These are phyloP conservation scores for Penicillium steckii DNA, from an alignment of 495 filamentous ascomycete genomes.

Conservation along the genomic window DNA sequence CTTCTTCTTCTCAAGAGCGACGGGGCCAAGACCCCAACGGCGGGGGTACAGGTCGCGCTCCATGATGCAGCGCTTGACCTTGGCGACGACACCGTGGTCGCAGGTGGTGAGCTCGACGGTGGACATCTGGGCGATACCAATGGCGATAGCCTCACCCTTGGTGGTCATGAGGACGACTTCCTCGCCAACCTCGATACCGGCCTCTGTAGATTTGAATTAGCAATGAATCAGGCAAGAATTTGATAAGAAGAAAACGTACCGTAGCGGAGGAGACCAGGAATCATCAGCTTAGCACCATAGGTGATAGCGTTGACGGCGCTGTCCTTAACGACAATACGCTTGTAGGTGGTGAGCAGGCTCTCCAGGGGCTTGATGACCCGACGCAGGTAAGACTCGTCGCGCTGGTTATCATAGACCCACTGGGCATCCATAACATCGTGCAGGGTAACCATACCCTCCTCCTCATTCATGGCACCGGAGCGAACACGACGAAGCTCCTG, in stretches of 20 bases:
- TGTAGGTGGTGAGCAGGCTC: slow-evolving; percentile 85
- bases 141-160: slow-evolving; percentile 96
- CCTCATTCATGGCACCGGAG: slow-evolving; percentile 91
- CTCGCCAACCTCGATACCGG: slow-evolving; percentile 81
- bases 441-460: slow-evolving; percentile 81
- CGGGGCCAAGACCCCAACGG: slow-evolving; percentile 90
- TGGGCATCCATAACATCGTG: slow-evolving; percentile 96
- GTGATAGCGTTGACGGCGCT: slow-evolving; percentile 93
- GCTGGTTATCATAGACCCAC: slow-evolving; percentile 87
- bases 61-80: slow-evolving; percentile 98
- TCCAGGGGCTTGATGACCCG: slow-evolving; percentile 88
- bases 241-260: slow-evolving; percentile 47
- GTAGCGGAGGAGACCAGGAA: slow-evolving; percentile 88
- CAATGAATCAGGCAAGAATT: neutral
- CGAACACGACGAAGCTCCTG: slow-evolving; percentile 94
- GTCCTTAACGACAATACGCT: slow-evolving; percentile 96
- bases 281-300: slow-evolving; percentile 98
- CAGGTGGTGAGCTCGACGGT: slow-evolving; percentile 88
- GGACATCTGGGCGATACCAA: slow-evolving; percentile 94
- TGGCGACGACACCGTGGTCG: slow-evolving; percentile 94
- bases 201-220: slow-evolving; percentile 53
- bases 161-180: slow-evolving; percentile 97
- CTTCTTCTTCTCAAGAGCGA: slow-evolving; percentile 96
- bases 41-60: slow-evolving; percentile 95
- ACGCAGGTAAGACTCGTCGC: slow-evolving; percentile 84